Percentiles rank a stretch among this genome's conserved stretches.
Conservation (phyloP, 495 filamentous ascomycete genomes). For the Trichoderma asperelloides region DNA sequence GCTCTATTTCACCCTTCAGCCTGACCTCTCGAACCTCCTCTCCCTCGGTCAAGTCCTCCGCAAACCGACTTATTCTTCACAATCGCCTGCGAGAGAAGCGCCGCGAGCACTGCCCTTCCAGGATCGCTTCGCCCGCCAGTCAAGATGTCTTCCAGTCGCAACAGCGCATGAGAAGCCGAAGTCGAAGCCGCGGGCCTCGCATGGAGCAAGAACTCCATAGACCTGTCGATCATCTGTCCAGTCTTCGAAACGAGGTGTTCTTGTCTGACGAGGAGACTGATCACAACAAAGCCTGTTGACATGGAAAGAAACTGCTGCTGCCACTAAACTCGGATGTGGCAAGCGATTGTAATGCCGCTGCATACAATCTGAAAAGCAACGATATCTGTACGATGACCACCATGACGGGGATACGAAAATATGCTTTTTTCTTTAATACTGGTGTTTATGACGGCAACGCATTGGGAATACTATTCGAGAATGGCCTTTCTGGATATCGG, state of each 20-base stretch:
- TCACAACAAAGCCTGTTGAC: not conserved
- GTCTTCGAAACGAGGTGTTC: conserved; percentile 5
- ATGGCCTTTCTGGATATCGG: not conserved
- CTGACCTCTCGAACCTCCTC: conserved; percentile 1
- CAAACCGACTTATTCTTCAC: not conserved
- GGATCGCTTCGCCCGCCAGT: not conserved
- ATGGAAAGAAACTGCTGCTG: not conserved
- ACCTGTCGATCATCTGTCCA: not conserved
- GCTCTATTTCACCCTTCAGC: not conserved
- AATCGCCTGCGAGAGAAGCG: conserved; percentile 8
- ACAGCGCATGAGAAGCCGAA: not conserved
- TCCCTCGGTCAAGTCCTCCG: not conserved
- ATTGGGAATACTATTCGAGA: not conserved
- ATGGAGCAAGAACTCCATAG: conserved; percentile 1
- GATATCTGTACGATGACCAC: conserved; percentile 2
- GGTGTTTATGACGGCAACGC: not conserved
- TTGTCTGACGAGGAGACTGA: conserved; percentile 3
- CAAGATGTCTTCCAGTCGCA: not conserved
- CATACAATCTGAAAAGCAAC: not conserved
- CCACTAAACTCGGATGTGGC: not conserved
- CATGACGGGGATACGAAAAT: not conserved
- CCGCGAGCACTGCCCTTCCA: conserved; percentile 10
- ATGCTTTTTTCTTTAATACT: not conserved
- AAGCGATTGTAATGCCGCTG: not conserved
- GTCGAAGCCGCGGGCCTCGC: not conserved